phyloP scores from a whole-genome alignment of 2,329 filamentous ascomycete species.

The Fusarium ambrosium region DNA sequence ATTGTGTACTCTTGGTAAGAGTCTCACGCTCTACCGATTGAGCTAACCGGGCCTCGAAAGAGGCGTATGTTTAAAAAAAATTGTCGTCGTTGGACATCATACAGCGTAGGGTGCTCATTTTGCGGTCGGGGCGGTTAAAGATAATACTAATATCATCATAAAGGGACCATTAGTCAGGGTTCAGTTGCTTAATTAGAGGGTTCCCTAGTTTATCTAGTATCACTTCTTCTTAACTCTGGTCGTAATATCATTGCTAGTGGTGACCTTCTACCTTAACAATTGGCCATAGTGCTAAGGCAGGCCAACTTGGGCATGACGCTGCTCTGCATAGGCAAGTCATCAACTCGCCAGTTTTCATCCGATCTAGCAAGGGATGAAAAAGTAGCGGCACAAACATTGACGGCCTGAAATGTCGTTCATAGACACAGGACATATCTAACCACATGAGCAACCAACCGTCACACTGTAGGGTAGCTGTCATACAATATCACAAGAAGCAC shows the following conservation, averaged over 20 bases:
- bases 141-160: not conserved
- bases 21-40: slow-evolving; percentile 74
- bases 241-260: not conserved
- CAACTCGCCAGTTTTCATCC: not conserved
- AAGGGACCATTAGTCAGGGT: not conserved
- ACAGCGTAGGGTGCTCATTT: not conserved
- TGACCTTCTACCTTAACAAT: not conserved
- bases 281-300: not conserved
- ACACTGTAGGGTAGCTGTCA: not conserved
- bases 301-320: not conserved
- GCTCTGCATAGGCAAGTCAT: not conserved
- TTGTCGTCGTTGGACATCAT: not conserved
- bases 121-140: not conserved
- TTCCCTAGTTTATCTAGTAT: not conserved
- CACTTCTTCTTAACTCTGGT: not conserved
- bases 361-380: not conserved
- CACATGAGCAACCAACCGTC: not conserved
- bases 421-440: not conserved
- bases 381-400: not conserved
- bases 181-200: not conserved
- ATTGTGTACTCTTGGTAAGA: slow-evolving; percentile 61
- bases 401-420: not conserved
- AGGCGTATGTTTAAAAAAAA: not conserved
- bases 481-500: not conserved
- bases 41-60: slow-evolving; percentile 49